Percentiles rank a stretch among this genome's conserved stretches.
These are phyloP conservation scores for Mangifera indica DNA, from an alignment of 345 rosid species.

Conservation along the genomic window DNA sequence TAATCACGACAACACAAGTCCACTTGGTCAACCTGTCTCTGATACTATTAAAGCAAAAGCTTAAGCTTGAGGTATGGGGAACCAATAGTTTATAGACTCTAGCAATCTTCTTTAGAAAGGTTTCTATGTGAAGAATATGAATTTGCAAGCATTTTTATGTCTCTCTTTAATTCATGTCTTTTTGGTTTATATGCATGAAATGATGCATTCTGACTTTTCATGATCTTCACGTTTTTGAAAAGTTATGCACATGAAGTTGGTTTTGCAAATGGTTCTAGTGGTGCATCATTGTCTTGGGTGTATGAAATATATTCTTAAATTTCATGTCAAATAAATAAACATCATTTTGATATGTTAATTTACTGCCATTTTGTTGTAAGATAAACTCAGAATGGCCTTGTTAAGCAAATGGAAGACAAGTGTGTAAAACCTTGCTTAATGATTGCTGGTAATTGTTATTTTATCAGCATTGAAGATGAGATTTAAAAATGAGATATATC, in stretches of 20 bases:
- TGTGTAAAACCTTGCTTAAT: neutral
- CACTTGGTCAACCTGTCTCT: neutral
- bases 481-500: neutral
- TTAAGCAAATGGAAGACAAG: neutral
- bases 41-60: neutral
- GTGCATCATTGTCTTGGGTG: too few species aligned
- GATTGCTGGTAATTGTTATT: neutral
- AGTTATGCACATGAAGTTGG: neutral
- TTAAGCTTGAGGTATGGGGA: too few species aligned
- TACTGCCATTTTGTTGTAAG: neutral
- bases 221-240: neutral
- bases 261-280: neutral
- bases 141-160: neutral
- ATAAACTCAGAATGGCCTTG: neutral
- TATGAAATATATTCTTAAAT: neutral
- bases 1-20: neutral
- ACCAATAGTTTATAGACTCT: too few species aligned
- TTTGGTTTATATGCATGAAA: neutral
- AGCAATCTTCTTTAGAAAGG: neutral
- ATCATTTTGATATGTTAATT: too few species aligned
- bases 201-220: slow-evolving; percentile 3
- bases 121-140: neutral
- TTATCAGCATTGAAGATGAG: neutral
- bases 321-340: neutral
- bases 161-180: neutral